These are phyloP conservation scores for Geotrichum cucujoidarum DNA, from an alignment of 1,139 yeast genomes.

Conservation along the genomic window DNA sequence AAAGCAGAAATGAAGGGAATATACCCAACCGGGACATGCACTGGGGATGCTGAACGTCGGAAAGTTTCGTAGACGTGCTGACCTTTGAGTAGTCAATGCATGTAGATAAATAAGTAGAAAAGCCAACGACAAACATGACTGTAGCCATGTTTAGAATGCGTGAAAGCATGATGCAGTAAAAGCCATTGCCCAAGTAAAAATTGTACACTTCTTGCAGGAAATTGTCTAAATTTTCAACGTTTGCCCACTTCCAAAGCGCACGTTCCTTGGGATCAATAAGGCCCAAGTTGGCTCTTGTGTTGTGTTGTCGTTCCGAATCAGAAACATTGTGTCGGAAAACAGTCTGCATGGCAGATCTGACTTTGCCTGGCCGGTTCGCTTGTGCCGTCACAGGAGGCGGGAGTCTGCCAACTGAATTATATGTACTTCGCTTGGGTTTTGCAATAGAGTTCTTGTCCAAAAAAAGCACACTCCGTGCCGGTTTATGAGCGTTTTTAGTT, in stretches of 20 bases:
- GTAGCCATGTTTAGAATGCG: constrained; percentile 63
- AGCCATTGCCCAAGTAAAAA: constrained; percentile 82
- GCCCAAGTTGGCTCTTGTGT: constrained; percentile 7
- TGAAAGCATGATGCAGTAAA: constrained; percentile 64
- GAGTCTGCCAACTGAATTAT: background rate
- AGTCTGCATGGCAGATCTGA: constrained; percentile 6
- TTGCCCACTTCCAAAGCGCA: constrained; percentile 95
- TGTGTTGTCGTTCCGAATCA: constrained; percentile 3
- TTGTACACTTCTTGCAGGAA: constrained; percentile 78
- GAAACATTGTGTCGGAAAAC: constrained; percentile 7
- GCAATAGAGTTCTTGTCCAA: background rate
- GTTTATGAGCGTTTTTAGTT: background rate
- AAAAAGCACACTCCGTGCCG: constrained; percentile 8
- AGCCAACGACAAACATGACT: constrained; percentile 67
- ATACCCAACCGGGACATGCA: constrained; percentile 53
- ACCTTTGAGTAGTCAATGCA: constrained; percentile 67
- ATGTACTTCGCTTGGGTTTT: background rate
- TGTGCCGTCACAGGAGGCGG: constrained; percentile 6
- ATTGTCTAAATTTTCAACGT: constrained; percentile 82
- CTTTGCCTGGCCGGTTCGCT: constrained; percentile 1
- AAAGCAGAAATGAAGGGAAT: constrained; percentile 51
- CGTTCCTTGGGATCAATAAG: constrained; percentile 58
- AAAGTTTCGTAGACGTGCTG: constrained; percentile 37
- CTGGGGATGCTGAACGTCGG: constrained; percentile 53
- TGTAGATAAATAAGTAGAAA: constrained; percentile 74